These are phyloP conservation scores for Exophiala viscosa DNA, from an alignment of 2,329 filamentous ascomycete genomes.

Conservation along the genomic window DNA sequence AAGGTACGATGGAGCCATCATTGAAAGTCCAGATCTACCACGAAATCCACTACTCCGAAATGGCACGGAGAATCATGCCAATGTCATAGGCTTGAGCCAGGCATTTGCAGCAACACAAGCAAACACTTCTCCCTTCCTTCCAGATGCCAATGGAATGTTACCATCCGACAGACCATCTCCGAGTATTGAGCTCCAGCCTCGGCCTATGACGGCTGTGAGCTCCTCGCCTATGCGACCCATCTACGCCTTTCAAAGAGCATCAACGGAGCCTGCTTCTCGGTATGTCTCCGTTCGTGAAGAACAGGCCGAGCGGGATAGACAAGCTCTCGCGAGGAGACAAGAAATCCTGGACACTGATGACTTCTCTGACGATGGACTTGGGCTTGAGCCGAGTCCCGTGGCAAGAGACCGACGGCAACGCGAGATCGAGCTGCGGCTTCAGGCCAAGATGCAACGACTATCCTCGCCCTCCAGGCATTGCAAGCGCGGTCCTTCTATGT, in stretches of 20 bases:
- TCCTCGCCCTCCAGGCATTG: conserved; percentile 13
- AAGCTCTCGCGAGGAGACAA: conserved; percentile 31
- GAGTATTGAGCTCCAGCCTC: conserved; percentile 43
- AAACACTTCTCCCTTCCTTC: conserved; percentile 43
- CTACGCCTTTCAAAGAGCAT: conserved; percentile 34
- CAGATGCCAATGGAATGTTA: conserved; percentile 35
- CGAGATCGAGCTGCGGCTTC: conserved; percentile 7
- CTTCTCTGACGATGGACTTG: conserved; percentile 29
- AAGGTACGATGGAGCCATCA: conserved; percentile 30
- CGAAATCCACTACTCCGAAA: conserved; percentile 42
- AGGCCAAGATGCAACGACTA: conserved; percentile 6
- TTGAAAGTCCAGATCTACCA: conserved; percentile 39
- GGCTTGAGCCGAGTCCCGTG: conserved; percentile 2
- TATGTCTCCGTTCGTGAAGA: conserved; percentile 48
- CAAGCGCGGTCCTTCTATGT: conserved; percentile 2
- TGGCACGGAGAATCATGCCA: conserved; percentile 33
- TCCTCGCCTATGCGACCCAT: conserved; percentile 40
- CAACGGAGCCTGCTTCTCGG: conserved; percentile 40
- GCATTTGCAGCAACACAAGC: conserved; percentile 48
- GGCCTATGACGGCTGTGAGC: conserved; percentile 31
- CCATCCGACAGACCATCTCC: conserved; percentile 48
- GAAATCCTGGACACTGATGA: conserved; percentile 32
- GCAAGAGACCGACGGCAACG: conserved; percentile 12
- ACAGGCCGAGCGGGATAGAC: conserved; percentile 39
- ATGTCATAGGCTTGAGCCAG: conserved; percentile 45